Evolutionary conservation across 2,329 filamentous ascomycete species (phyloP).

Genomic region (Paracoccidioides brasiliensis): DNA sequence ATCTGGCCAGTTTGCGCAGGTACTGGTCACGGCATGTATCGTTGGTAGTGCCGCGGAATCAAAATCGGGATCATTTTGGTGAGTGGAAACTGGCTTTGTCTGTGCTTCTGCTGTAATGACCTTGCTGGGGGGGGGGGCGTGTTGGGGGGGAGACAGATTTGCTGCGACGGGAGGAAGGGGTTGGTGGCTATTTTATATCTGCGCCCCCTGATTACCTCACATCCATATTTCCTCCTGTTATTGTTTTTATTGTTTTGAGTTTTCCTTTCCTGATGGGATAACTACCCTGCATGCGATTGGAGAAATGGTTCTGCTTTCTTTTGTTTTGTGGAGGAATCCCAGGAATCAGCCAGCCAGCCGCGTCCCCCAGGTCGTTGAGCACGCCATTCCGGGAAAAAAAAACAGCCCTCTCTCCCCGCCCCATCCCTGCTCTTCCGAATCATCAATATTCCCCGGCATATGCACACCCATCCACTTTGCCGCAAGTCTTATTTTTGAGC

Average conservation of each 20-base stretch:
- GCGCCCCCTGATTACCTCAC: too few relatives aligned
- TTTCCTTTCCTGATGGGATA: too few relatives aligned
- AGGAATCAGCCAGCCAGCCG: not conserved
- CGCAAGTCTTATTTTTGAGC: not conserved
- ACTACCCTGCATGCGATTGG: not conserved
- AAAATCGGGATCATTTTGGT: constrained; percentile 32
- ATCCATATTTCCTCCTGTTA: too few relatives aligned
- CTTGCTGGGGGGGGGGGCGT: too few relatives aligned
- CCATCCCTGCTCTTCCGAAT: not conserved
- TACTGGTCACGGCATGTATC: constrained; percentile 59
- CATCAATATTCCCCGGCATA: not conserved
- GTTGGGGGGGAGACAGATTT: too few relatives aligned
- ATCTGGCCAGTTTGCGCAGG: constrained; percentile 53
- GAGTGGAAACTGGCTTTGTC: constrained; percentile 4
- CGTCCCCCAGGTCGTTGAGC: not conserved
- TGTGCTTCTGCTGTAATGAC: not conserved
- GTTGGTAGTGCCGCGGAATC: constrained; percentile 27
- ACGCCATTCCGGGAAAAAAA: not conserved
- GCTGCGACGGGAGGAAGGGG: too few relatives aligned
- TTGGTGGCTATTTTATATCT: too few relatives aligned
- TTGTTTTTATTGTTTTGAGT: too few relatives aligned
- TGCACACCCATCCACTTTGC: not conserved
- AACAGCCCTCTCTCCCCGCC: not conserved
- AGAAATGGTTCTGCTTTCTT: not conserved
- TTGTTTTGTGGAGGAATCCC: not conserved